phyloP scores from a whole-genome alignment of 116 monocot genomes.

The Phalaenopsis hybrid region DNA sequence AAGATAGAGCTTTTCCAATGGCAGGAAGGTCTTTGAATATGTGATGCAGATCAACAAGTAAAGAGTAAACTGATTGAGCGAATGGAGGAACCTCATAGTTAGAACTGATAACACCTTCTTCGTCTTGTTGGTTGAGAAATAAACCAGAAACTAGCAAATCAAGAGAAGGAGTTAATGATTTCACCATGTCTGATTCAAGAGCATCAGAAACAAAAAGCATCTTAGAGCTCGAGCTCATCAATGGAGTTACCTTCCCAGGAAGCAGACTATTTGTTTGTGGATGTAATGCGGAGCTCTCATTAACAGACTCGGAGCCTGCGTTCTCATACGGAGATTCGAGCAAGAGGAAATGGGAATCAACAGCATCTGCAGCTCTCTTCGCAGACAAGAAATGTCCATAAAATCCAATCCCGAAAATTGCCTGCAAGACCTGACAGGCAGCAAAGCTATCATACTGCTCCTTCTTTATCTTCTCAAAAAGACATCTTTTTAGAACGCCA shows the following conservation, averaged over 20 bases:
- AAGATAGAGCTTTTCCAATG: conserved; percentile 52
- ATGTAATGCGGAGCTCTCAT: conserved; percentile 24
- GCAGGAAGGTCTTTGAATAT: conserved; percentile 62
- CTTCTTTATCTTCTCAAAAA: conserved; percentile 58
- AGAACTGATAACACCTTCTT: conserved; percentile 1
- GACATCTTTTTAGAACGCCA: conserved; percentile 63
- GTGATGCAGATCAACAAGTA: conserved; percentile 53
- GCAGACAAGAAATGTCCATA: conserved; percentile 79
- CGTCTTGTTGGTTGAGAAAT: conserved; percentile 4
- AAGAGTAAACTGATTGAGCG: conserved; percentile 57
- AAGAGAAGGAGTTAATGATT: conserved; percentile 43
- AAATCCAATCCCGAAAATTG: conserved; percentile 90
- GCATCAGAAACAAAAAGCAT: conserved; percentile 31
- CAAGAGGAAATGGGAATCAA: conserved; percentile 54
- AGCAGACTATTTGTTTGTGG: conserved; percentile 33
- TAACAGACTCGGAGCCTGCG: not conserved
- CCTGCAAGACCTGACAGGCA: conserved; percentile 56
- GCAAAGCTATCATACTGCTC: conserved; percentile 67
- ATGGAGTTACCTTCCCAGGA: conserved; percentile 24
- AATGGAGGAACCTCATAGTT: conserved; percentile 61
- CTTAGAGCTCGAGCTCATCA: conserved; percentile 25
- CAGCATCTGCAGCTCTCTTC: conserved; percentile 63
- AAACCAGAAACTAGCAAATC: conserved; percentile 21
- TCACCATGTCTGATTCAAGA: conserved; percentile 40
- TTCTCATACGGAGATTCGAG: conserved; percentile 76